Conservation (phyloP, 352 stramenopile species). For the Phytophthora europaea region DNA sequence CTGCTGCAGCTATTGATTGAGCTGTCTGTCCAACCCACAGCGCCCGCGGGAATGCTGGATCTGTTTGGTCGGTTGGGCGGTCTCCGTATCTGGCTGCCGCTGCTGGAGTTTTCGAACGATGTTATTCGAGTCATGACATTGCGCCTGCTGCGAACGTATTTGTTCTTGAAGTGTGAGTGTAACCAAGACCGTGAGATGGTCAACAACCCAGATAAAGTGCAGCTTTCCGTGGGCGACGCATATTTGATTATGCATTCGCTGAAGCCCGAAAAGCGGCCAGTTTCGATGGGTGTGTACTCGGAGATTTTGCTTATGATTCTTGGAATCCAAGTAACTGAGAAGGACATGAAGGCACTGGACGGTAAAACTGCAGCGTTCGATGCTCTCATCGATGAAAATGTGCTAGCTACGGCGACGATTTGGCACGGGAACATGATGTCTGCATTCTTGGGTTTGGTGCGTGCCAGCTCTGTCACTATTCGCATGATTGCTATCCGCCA, state of each 20-base stretch:
- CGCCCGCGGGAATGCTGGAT: constrained; percentile 74
- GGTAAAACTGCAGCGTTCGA: constrained; percentile 60
- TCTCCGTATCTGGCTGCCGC: constrained; percentile 83
- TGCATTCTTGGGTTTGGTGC: constrained; percentile 67
- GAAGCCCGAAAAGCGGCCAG: constrained; percentile 68
- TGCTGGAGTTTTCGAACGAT: constrained; percentile 81
- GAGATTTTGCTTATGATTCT: constrained; percentile 83
- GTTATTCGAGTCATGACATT: constrained; percentile 85
- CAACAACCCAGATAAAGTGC: constrained; percentile 75
- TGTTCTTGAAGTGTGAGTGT: constrained; percentile 83
- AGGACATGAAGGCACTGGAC: constrained; percentile 58
- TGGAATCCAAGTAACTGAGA: constrained; percentile 75
- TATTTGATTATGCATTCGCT: constrained; percentile 87
- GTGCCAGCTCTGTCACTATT: constrained; percentile 64
- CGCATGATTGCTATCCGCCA: constrained; percentile 72
- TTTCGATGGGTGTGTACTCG: constrained; percentile 85
- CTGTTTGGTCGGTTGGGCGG: constrained; percentile 81
- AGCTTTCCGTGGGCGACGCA: constrained; percentile 80
- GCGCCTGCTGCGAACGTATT: constrained; percentile 79
- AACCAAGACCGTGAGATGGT: constrained; percentile 70
- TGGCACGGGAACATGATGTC: constrained; percentile 80
- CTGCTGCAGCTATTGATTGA: constrained; percentile 84
- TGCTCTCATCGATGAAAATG: constrained; percentile 66
- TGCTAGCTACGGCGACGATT: constrained; percentile 57
- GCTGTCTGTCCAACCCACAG: constrained; percentile 75